Percentiles rank a stretch among this genome's conserved stretches.
phyloP scores from a whole-genome alignment of 768 basidiomycete genomes.

The Pisolithus sp. region DNA sequence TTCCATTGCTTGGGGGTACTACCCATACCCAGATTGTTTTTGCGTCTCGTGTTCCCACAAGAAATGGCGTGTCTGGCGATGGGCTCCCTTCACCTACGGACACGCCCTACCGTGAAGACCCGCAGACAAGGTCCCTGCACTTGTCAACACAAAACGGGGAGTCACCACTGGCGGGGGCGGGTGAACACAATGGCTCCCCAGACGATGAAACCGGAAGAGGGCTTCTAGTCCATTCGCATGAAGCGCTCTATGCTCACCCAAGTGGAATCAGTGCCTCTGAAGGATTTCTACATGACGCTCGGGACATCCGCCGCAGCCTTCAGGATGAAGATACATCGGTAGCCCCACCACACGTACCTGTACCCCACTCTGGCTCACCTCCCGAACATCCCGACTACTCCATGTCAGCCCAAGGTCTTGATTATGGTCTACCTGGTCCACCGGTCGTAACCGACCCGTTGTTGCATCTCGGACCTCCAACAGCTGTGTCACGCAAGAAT shows the following conservation, averaged over 20 bases:
- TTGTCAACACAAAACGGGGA: background rate
- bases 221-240: too few species aligned
- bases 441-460: background rate
- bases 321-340: background rate
- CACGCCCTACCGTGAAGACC: background rate
- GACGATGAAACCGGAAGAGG: too few species aligned
- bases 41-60: background rate
- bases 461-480: background rate
- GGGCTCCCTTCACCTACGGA: background rate
- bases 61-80: background rate
- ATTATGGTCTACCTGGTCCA: background rate
- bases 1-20: too few species aligned
- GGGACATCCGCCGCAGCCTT: background rate
- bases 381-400: background rate
- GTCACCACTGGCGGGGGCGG: too few species aligned
- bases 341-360: background rate
- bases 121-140: background rate
- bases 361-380: too few species aligned
- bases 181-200: too few species aligned
- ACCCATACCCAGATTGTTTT: too few species aligned
- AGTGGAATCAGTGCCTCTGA: too few species aligned
- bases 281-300: too few species aligned
- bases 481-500: background rate
- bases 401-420: background rate
- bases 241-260: too few species aligned